A percentile compares a stretch with the other conserved stretches of the same genome.
These are phyloP conservation scores for Arthromyces matolae DNA, from an alignment of 768 basidiomycete genomes.

Conservation along the genomic window DNA sequence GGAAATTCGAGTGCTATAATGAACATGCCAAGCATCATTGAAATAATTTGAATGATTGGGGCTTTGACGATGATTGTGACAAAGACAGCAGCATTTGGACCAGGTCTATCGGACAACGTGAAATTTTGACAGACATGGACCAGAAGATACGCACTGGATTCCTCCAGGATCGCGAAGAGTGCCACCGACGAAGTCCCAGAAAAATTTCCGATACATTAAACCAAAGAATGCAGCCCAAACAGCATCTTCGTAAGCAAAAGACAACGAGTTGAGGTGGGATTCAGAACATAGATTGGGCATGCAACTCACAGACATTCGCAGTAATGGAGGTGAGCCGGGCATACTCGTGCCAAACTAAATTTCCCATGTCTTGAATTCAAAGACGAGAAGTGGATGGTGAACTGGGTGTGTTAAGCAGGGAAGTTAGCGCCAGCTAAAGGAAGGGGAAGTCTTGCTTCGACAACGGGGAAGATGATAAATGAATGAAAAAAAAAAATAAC, in stretches of 20 bases:
- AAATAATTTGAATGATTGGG: slow-evolving; percentile 70
- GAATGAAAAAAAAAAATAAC: slow-evolving; percentile 18
- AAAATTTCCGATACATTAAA: slow-evolving; percentile 87
- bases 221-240: slow-evolving; percentile 83
- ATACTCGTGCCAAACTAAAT: slow-evolving; percentile 79
- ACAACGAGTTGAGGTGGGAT: slow-evolving; percentile 9
- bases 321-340: slow-evolving; percentile 65
- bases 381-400: not conserved
- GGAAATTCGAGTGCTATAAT: slow-evolving; percentile 74
- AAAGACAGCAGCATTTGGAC: slow-evolving; percentile 58
- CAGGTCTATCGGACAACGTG: slow-evolving; percentile 41
- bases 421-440: slow-evolving; percentile 15
- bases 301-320: slow-evolving; percentile 66
- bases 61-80: slow-evolving; percentile 70
- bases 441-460: slow-evolving; percentile 39
- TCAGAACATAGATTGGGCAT: not conserved
- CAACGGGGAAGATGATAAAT: slow-evolving; percentile 26
- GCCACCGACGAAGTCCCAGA: slow-evolving; percentile 92
- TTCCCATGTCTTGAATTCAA: slow-evolving; percentile 59
- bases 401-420: slow-evolving; percentile 6
- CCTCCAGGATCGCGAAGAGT: slow-evolving; percentile 76
- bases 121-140: not conserved
- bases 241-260: slow-evolving; percentile 45
- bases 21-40: slow-evolving; percentile 56
- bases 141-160: slow-evolving; percentile 55